phyloP scores from a whole-genome alignment of 2,329 filamentous ascomycete species.

The Davidsoniella eucalypti region DNA sequence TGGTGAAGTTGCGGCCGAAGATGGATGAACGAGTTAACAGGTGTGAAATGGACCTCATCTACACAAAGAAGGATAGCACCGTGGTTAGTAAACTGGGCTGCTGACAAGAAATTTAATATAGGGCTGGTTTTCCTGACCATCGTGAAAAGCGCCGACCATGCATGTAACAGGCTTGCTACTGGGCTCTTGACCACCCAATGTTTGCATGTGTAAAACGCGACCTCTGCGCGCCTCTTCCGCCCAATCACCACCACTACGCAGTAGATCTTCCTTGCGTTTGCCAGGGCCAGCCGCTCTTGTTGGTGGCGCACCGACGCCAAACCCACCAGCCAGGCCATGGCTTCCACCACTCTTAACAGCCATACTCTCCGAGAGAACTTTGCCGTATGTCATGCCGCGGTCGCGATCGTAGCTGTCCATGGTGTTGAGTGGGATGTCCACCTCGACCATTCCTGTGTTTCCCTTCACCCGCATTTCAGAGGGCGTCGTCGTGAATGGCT shows the following conservation, averaged over 20 bases:
- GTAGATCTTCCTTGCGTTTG: conserved; percentile 21
- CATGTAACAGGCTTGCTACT: conserved; percentile 59
- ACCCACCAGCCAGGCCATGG: conserved; percentile 56
- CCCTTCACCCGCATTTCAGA: conserved; percentile 69
- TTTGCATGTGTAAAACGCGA: conserved; percentile 63
- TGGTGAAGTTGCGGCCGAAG: conserved; percentile 87
- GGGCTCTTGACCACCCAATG: conserved; percentile 66
- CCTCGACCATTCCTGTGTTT: conserved; percentile 66
- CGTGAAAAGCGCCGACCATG: conserved; percentile 84
- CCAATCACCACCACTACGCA: conserved; percentile 38
- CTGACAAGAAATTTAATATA: not conserved
- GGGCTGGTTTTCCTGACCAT: conserved; percentile 36
- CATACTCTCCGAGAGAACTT: conserved; percentile 48
- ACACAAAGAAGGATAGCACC: not conserved
- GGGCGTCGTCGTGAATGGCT: conserved; percentile 43
- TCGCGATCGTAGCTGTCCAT: conserved; percentile 61
- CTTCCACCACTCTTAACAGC: conserved; percentile 45
- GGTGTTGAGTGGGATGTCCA: conserved; percentile 74
- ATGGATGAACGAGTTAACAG: conserved; percentile 67
- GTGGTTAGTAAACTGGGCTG: conserved; percentile 14
- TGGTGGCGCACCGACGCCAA: conserved; percentile 42
- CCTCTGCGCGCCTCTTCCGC: conserved; percentile 50
- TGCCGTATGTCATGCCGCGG: conserved; percentile 71
- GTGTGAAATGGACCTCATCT: conserved; percentile 79
- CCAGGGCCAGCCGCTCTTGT: conserved; percentile 18